A percentile compares a stretch with the other conserved stretches of the same genome.
Evolutionary conservation across 1,139 yeast species (phyloP).

Genomic region (Diutina rugosa): DNA sequence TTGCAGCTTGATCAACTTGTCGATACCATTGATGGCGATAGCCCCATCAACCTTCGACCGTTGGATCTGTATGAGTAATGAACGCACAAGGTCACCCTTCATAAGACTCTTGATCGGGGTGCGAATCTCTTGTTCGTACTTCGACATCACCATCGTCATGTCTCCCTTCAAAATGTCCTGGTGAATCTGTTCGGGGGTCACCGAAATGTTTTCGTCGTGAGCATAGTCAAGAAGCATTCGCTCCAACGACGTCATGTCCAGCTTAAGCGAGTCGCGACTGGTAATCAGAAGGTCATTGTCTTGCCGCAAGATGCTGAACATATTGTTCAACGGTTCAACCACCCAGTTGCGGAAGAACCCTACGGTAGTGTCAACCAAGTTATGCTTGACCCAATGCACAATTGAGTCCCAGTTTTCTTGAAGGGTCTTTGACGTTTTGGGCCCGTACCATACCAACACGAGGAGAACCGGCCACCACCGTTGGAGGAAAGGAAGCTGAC

Average conservation of each 20-base stretch:
- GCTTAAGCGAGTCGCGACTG: conserved; percentile 63
- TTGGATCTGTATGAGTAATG: conserved; percentile 78
- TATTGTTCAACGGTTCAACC: conserved; percentile 59
- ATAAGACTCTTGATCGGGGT: conserved; percentile 50
- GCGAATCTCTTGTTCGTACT: conserved; percentile 66
- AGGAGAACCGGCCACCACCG: conserved; percentile 1
- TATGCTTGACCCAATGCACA: conserved; percentile 40
- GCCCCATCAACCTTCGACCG: conserved; percentile 94
- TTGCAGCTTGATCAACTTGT: conserved; percentile 77
- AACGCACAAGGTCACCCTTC: conserved; percentile 61
- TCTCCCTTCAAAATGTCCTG: conserved; percentile 52
- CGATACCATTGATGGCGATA: conserved; percentile 81
- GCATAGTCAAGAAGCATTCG: conserved; percentile 74
- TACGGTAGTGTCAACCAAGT: conserved; percentile 45
- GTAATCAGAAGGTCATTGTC: conserved; percentile 68
- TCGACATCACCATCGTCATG: conserved; percentile 63
- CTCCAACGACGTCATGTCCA: conserved; percentile 72
- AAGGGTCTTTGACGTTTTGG: not conserved
- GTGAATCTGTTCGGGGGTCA: conserved; percentile 18
- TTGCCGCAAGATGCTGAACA: conserved; percentile 69
- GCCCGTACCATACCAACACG: not conserved
- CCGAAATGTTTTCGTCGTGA: conserved; percentile 21
- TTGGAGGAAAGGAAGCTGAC: not conserved
- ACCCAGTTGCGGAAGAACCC: conserved; percentile 81
- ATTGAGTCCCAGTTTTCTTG: not conserved